A percentile compares a stretch with the other conserved stretches of the same genome.
These are phyloP conservation scores for Blastobotrys parvus DNA, from an alignment of 805 yeast genomes.

Conservation along the genomic window DNA sequence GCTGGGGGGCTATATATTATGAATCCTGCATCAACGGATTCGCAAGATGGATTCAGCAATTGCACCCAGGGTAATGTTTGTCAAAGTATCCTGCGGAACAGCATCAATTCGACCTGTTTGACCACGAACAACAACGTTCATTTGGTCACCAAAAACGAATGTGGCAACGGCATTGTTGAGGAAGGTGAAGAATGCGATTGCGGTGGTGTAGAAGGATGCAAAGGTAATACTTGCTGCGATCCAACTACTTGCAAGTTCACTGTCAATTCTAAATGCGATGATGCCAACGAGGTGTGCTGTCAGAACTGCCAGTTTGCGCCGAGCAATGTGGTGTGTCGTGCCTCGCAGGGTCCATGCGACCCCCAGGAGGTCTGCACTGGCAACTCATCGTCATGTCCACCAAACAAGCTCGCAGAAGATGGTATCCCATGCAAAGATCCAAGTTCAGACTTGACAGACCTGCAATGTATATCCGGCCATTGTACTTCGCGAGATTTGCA, in stretches of 20 bases:
- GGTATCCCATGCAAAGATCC: slow-evolving; percentile 22
- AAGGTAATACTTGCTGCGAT: slow-evolving; percentile 25
- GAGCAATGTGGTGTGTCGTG: slow-evolving; percentile 23
- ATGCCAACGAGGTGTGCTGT: slow-evolving; percentile 29
- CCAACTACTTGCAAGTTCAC: slow-evolving; percentile 27
- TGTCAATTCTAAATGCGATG: slow-evolving; percentile 25
- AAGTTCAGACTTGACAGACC: slow-evolving; percentile 10
- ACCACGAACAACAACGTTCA: slow-evolving; percentile 23
- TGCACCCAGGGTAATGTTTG: slow-evolving; percentile 32
- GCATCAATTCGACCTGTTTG: slow-evolving; percentile 25
- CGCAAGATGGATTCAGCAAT: slow-evolving; percentile 23
- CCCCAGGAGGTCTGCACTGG: slow-evolving; percentile 30
- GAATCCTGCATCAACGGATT: slow-evolving; percentile 28
- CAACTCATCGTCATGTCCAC: slow-evolving; percentile 26
- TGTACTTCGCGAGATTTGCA: slow-evolving; percentile 31
- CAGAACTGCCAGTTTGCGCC: slow-evolving; percentile 25
- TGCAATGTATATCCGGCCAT: slow-evolving; percentile 27
- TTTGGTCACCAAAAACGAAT: slow-evolving; percentile 25
- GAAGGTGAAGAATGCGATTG: slow-evolving; percentile 34
- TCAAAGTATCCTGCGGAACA: slow-evolving; percentile 20
- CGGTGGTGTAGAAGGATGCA: slow-evolving; percentile 30
- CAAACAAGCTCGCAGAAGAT: slow-evolving; percentile 19
- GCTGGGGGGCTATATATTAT: slow-evolving; percentile 29
- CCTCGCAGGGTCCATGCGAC: slow-evolving; percentile 28
- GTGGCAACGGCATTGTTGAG: slow-evolving; percentile 33